Evolutionary conservation across 768 basidiomycete species (phyloP).

Genomic region (Trametes gibbosa): DNA sequence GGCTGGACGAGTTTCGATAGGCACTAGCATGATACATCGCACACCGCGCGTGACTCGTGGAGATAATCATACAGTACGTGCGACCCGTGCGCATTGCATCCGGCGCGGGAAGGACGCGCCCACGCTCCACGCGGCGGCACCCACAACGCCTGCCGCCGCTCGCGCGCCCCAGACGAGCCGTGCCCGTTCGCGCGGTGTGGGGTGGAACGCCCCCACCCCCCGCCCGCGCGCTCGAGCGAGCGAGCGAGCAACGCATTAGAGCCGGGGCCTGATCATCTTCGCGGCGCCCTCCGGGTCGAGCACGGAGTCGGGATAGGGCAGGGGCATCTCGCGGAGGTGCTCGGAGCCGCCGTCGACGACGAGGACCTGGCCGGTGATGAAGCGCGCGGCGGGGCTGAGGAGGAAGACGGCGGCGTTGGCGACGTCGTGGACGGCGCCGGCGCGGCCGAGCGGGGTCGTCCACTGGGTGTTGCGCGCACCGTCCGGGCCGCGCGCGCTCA

Average conservation of each 20-base stretch:
- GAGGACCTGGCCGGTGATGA: conserved; percentile 74
- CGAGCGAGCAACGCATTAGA: no score
- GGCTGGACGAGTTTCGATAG: no score
- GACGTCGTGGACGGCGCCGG: conserved; percentile 59
- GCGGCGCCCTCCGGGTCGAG: conserved; percentile 55
- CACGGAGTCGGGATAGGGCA: conserved; percentile 65
- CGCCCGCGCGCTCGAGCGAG: background rate
- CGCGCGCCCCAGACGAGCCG: no score
- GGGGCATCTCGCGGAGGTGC: conserved; percentile 43
- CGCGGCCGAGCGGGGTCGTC: conserved; percentile 45
- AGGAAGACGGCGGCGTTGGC: conserved; percentile 75
- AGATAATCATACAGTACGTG: no score
- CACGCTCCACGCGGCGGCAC: background rate
- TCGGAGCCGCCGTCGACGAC: conserved; percentile 66
- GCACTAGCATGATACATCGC: no score
- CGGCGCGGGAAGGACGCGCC: no score
- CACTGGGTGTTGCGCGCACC: conserved; percentile 14
- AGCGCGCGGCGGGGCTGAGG: conserved; percentile 77
- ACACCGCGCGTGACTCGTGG: no score
- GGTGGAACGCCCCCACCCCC: background rate
- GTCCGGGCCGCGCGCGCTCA: conserved; percentile 31
- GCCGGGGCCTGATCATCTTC: conserved; percentile 47
- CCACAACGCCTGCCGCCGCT: background rate
- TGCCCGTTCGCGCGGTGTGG: no score
- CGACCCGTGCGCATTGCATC: no score